Evolutionary conservation across 148 eudicot species (phyloP).

Genomic region (Amaranthus palmeri): DNA sequence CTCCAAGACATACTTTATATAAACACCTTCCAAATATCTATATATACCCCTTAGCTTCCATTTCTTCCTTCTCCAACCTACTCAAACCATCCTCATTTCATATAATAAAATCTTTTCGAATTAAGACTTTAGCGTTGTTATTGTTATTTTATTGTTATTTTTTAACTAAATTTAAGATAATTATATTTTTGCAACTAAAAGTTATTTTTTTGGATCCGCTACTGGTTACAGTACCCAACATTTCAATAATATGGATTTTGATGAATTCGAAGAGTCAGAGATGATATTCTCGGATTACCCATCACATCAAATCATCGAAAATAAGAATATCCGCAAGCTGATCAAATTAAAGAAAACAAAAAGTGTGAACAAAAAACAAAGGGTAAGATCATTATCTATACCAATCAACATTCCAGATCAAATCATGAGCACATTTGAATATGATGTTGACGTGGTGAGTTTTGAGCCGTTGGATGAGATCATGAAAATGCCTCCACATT

Average conservation of each 20-base stretch:
- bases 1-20: too few species aligned
- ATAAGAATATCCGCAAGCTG: neutral
- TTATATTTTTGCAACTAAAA: neutral
- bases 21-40: neutral
- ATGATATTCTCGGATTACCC: slow-evolving; percentile 29
- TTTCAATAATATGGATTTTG: slow-evolving; percentile 25
- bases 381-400: slow-evolving; percentile 4
- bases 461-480: slow-evolving; percentile 17
- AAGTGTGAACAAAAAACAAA: neutral
- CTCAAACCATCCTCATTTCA: neutral
- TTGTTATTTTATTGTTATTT: neutral
- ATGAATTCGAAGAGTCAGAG: slow-evolving; percentile 42
- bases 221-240: neutral
- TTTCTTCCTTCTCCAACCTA: neutral
- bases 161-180: too few species aligned
- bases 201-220: neutral
- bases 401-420: slow-evolving; percentile 9
- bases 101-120: too few species aligned
- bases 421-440: neutral
- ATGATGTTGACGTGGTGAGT: slow-evolving; percentile 12
- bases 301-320: slow-evolving; percentile 2
- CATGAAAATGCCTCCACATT: slow-evolving; percentile 38
- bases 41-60: neutral
- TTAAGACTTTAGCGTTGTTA: too few species aligned
- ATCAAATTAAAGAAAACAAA: too few species aligned